Evolutionary conservation across 148 eudicot species (phyloP).

Genomic region (Polygonum aviculare): DNA sequence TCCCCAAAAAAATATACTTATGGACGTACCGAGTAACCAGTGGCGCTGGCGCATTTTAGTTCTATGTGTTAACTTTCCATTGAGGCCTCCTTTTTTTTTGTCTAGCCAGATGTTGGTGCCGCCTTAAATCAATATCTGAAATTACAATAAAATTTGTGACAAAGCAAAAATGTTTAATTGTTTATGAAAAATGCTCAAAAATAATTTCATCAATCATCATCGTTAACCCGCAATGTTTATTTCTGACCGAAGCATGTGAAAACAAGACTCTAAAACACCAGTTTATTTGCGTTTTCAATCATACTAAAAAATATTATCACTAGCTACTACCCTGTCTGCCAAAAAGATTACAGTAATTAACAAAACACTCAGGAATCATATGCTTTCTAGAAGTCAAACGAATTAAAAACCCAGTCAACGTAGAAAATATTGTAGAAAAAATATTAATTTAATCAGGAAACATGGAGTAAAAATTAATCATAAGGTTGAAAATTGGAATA

Average conservation of each 20-base stretch:
- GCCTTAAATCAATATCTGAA: too few relatives aligned
- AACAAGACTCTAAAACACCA: neutral
- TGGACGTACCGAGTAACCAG: too few relatives aligned
- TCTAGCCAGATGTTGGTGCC: too few relatives aligned
- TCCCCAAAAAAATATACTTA: too few relatives aligned
- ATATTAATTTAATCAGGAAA: neutral
- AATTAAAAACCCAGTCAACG: neutral
- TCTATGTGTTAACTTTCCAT: neutral
- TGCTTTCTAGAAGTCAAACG: neutral
- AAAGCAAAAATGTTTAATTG: too few relatives aligned
- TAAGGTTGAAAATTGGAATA: neutral
- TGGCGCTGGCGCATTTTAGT: too few relatives aligned
- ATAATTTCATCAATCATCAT: neutral
- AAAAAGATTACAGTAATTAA: neutral
- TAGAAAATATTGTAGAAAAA: neutral
- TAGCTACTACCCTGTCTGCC: conserved; percentile 5
- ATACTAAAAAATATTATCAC: neutral
- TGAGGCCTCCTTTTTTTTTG: too few relatives aligned
- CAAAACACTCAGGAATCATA: neutral
- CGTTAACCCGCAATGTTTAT: neutral
- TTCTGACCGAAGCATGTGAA: neutral
- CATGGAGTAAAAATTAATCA: neutral
- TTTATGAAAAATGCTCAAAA: neutral
- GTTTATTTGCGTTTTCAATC: neutral
- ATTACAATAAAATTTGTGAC: too few relatives aligned